Conservation (phyloP, 2,329 filamentous ascomycete species). For the Cladosporium sp. region DNA sequence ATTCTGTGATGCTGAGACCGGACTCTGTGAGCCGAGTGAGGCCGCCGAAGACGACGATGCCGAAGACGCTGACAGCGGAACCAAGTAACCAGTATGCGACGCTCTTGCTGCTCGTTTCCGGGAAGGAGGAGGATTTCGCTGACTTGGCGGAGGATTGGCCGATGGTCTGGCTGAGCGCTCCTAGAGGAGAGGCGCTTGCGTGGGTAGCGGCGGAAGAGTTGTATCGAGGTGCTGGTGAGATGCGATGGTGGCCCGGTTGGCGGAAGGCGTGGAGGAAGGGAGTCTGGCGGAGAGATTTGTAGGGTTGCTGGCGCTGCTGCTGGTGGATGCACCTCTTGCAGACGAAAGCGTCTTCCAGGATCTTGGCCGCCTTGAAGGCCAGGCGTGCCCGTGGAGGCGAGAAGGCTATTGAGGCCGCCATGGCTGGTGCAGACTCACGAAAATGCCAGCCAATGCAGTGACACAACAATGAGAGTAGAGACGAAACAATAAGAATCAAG, state of each 20-base stretch:
- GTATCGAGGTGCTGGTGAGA: slow-evolving; percentile 20
- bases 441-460: too few relatives aligned
- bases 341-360: slow-evolving; percentile 24
- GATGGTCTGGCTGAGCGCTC: slow-evolving; percentile 29
- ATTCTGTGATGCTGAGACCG: slow-evolving; percentile 97
- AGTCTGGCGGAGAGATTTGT: slow-evolving; percentile 27
- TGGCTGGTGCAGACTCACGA: background rate
- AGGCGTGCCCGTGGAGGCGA: slow-evolving; percentile 9
- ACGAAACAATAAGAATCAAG: slow-evolving; percentile 1
- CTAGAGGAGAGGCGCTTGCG: slow-evolving; percentile 26
- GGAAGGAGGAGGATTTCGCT: slow-evolving; percentile 21
- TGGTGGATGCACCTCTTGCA: slow-evolving; percentile 32
- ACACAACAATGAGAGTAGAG: background rate
- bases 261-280: slow-evolving; percentile 34
- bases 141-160: slow-evolving; percentile 11
- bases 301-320: slow-evolving; percentile 18
- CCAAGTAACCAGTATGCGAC: slow-evolving; percentile 92
- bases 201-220: slow-evolving; percentile 14
- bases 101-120: slow-evolving; percentile 56
- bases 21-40: slow-evolving; percentile 93
- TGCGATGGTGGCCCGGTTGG: slow-evolving; percentile 20
- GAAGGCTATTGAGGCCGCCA: slow-evolving; percentile 9
- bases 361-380: slow-evolving; percentile 9
- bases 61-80: slow-evolving; percentile 90
- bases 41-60: slow-evolving; percentile 92